A percentile compares a stretch with the other conserved stretches of the same genome.
Evolutionary conservation across 495 filamentous ascomycete species (phyloP).

Genomic region (Podospora fimiseda): DNA sequence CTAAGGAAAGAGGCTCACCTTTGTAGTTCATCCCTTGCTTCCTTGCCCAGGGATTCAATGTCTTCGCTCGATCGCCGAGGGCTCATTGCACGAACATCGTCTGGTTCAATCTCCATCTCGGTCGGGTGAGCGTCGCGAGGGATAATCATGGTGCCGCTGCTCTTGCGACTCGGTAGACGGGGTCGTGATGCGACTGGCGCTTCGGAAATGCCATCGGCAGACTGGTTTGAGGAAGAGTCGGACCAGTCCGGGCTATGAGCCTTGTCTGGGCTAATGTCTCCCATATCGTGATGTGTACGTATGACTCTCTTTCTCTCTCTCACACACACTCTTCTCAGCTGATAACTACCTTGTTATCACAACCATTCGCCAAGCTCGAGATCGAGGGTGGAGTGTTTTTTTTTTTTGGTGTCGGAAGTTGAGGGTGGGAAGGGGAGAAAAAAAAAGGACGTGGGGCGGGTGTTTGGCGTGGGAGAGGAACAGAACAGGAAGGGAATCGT

Average conservation of each 20-base stretch:
- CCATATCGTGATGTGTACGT: constrained; percentile 12
- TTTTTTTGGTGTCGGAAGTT: background rate
- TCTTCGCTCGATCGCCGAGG: constrained; percentile 86
- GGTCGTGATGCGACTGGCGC: constrained; percentile 43
- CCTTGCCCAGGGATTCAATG: constrained; percentile 73
- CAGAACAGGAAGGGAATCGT: background rate
- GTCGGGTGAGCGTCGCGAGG: constrained; percentile 68
- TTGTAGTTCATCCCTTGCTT: constrained; percentile 55
- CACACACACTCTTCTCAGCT: too few species aligned
- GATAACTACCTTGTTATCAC: background rate
- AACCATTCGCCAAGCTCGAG: background rate
- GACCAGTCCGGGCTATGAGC: constrained; percentile 25
- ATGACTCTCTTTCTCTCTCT: background rate
- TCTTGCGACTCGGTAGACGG: constrained; percentile 56
- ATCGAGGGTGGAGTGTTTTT: background rate
- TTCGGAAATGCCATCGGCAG: constrained; percentile 32
- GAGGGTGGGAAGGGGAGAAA: background rate
- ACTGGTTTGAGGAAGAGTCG: constrained; percentile 34
- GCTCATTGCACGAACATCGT: constrained; percentile 92
- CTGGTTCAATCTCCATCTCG: constrained; percentile 57
- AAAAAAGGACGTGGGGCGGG: background rate
- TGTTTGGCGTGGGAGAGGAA: background rate
- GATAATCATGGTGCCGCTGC: constrained; percentile 74
- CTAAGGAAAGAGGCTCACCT: constrained; percentile 52
- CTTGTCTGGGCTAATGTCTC: constrained; percentile 14